Conservation (phyloP, 2,329 filamentous ascomycete species). For the Talaromyces sp. region DNA sequence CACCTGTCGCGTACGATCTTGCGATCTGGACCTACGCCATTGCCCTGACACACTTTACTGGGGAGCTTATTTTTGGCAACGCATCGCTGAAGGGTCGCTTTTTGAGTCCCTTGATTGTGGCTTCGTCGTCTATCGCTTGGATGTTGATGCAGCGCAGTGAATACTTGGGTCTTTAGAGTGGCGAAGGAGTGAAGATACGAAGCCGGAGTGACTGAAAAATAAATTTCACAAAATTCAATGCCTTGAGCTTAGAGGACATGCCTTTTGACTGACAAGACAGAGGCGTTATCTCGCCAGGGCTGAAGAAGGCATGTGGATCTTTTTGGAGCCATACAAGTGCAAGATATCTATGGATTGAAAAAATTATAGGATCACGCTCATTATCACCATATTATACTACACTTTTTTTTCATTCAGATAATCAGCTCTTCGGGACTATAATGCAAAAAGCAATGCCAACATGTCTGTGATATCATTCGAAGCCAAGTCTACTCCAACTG, state of each 20-base stretch:
- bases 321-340: too few species aligned
- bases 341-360: too few species aligned
- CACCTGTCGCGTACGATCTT: conserved; percentile 75
- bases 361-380: neutral
- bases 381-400: too few species aligned
- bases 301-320: too few species aligned
- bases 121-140: conserved; percentile 60
- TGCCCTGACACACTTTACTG: conserved; percentile 75
- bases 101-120: conserved; percentile 61
- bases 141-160: conserved; percentile 60
- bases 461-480: neutral
- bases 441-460: neutral
- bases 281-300: too few species aligned
- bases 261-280: too few species aligned
- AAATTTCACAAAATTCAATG: too few species aligned
- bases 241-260: too few species aligned
- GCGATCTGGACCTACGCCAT: conserved; percentile 80
- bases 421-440: neutral
- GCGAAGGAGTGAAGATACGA: neutral
- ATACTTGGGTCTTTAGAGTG: conserved; percentile 33
- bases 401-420: too few species aligned
- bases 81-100: conserved; percentile 66
- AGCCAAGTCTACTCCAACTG: conserved; percentile 42
- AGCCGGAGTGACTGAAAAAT: neutral
- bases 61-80: conserved; percentile 78